These are phyloP conservation scores for Penicillium italicum DNA, from an alignment of 2,329 filamentous ascomycete species.

Conservation along the genomic window DNA sequence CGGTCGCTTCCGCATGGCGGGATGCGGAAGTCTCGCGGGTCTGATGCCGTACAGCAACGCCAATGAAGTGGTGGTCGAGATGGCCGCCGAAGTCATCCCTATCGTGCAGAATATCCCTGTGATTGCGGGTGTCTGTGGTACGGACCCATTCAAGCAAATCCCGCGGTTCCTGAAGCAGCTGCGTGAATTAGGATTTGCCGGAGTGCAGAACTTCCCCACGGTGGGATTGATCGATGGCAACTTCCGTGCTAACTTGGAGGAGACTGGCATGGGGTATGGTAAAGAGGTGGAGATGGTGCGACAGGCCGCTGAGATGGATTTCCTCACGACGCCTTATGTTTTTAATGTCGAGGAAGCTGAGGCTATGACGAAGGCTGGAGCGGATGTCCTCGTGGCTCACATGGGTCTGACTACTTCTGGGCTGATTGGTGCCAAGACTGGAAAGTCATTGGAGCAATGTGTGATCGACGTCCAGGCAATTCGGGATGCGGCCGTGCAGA, in stretches of 20 bases:
- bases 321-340: constrained; percentile 44
- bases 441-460: background rate
- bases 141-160: constrained; percentile 66
- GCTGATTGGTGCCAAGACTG: background rate
- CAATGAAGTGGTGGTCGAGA: constrained; percentile 66
- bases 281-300: constrained; percentile 66
- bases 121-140: constrained; percentile 67
- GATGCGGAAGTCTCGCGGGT: constrained; percentile 64
- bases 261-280: constrained; percentile 67
- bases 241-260: constrained; percentile 65
- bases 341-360: background rate
- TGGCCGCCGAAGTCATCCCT: constrained; percentile 65
- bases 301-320: constrained; percentile 55
- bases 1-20: constrained; percentile 69
- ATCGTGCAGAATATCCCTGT: constrained; percentile 63
- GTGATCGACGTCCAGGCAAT: background rate
- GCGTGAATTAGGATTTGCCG: constrained; percentile 61
- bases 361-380: background rate
- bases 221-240: constrained; percentile 67
- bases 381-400: background rate
- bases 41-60: constrained; percentile 70
- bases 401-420: background rate
- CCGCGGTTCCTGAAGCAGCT: constrained; percentile 58
- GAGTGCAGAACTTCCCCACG: constrained; percentile 71
- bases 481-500: background rate